Conservation (phyloP, 2,329 filamentous ascomycete species). For the Lachnellula hyalina region DNA sequence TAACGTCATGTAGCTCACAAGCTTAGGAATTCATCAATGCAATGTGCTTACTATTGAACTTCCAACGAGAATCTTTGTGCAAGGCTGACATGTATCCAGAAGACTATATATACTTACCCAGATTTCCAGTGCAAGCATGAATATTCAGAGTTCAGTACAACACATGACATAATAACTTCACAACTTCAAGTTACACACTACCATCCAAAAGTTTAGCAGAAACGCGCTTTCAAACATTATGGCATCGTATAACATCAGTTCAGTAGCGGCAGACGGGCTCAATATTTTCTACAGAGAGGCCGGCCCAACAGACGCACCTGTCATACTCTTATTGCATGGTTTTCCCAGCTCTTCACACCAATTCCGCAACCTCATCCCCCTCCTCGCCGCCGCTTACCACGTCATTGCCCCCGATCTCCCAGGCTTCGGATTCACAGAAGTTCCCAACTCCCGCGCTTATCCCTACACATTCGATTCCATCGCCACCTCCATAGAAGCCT, state of each 20-base stretch:
- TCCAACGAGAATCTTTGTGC: neutral
- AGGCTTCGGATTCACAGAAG: constrained; percentile 53
- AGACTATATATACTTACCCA: neutral
- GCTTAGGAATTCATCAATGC: neutral
- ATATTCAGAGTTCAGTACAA: neutral
- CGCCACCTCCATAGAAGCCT: constrained; percentile 41
- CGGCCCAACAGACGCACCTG: constrained; percentile 29
- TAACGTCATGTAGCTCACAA: no score
- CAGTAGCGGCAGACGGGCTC: constrained; percentile 32
- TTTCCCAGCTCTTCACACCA: constrained; percentile 40
- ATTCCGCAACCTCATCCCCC: constrained; percentile 41
- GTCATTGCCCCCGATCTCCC: constrained; percentile 54
- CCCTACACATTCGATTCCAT: constrained; percentile 50
- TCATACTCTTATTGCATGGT: constrained; percentile 41
- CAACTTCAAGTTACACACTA: neutral
- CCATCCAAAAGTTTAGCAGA: neutral
- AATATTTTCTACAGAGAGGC: constrained; percentile 39
- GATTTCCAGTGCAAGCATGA: neutral
- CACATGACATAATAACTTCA: neutral
- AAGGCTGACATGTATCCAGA: neutral
- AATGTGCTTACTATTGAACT: neutral
- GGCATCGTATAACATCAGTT: constrained; percentile 11
- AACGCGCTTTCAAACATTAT: constrained; percentile 2
- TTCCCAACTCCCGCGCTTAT: constrained; percentile 44
- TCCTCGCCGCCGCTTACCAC: constrained; percentile 35